phyloP scores from a whole-genome alignment of 1,139 yeast genomes.

The Yamadazyma conglobata region DNA sequence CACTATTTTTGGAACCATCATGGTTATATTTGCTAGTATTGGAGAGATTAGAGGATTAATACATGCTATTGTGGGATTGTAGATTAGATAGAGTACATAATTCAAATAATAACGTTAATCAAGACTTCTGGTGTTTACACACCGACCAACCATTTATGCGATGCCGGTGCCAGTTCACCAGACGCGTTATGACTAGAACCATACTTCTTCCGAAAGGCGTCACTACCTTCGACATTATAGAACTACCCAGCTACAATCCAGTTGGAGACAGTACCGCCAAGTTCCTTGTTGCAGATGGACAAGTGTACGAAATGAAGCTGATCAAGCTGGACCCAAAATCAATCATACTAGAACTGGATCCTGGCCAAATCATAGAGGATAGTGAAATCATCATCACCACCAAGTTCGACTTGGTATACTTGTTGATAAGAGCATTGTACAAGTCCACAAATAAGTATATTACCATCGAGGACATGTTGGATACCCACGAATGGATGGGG shows the following conservation, averaged over 20 bases:
- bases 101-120: no score
- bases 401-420: constrained; percentile 39
- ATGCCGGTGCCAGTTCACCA: no score
- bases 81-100: background rate
- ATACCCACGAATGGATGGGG: constrained; percentile 28
- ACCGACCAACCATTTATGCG: no score
- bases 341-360: constrained; percentile 28
- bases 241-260: constrained; percentile 23
- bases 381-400: constrained; percentile 42
- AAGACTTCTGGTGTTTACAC: no score
- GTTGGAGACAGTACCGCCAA: constrained; percentile 16
- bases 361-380: constrained; percentile 29
- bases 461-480: constrained; percentile 48
- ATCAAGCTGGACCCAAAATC: constrained; percentile 35
- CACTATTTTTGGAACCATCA: constrained; percentile 66
- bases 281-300: constrained; percentile 15
- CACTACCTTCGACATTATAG: constrained; percentile 17
- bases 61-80: constrained; percentile 25
- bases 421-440: constrained; percentile 37
- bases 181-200: constrained; percentile 10
- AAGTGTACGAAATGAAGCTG: constrained; percentile 32
- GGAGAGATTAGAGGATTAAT: constrained; percentile 29
- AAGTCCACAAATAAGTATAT: constrained; percentile 24
- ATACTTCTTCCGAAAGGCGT: constrained; percentile 20
- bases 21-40: constrained; percentile 68